Evolutionary conservation across 345 rosid genomes (phyloP), one percentile per base, ranked within the genome.

Genomic region (Cardamine occulta): DNA sequence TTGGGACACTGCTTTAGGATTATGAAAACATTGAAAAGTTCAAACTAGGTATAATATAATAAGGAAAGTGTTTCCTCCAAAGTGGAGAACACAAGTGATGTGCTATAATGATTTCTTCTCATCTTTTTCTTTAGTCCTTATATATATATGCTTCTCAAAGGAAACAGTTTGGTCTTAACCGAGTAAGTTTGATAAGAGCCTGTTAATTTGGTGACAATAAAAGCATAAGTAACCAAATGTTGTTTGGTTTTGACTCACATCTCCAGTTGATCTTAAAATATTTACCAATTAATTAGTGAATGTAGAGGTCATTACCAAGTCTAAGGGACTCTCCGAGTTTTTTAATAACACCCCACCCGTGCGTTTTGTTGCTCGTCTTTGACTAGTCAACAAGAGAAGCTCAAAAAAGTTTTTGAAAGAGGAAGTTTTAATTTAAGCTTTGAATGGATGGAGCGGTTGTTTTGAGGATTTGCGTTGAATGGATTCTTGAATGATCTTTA

Each of bases 1-100:
- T 52, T 52, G 58, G 57, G 57, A 23, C n/a, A 53, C 17, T 53
- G 3, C 28, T 23, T 53, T 53, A 53, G 32, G 56, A 21, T 51
- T 10, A 51, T 0, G 29, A 28, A 28, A 28, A 28, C 31, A 28
- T 28, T 19, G 51, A 51, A 52, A 52, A 11, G 7, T 23, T 11
- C 57, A 52, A 52, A 51, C 55, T 21, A 10, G 12, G 15, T 52
- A 52, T 23, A 52, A 10, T 23, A 23, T 52, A 21, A 51, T 21
- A 51, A 21, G 7, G 8, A 26, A 54, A 12, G 4, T 23, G 8
- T 13, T 24, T 12, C 17, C 9, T 54, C 18, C 10, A 6, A 23
- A 54, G 59, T 54, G 59, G 59, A 24, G 59, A 26, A 26, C 58
- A 53, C 59, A 54, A 13, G n/a, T 54, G 59, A 54, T 54, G 18